phyloP scores from a whole-genome alignment of 2,329 filamentous ascomycete genomes.

The Periconia sp. region DNA sequence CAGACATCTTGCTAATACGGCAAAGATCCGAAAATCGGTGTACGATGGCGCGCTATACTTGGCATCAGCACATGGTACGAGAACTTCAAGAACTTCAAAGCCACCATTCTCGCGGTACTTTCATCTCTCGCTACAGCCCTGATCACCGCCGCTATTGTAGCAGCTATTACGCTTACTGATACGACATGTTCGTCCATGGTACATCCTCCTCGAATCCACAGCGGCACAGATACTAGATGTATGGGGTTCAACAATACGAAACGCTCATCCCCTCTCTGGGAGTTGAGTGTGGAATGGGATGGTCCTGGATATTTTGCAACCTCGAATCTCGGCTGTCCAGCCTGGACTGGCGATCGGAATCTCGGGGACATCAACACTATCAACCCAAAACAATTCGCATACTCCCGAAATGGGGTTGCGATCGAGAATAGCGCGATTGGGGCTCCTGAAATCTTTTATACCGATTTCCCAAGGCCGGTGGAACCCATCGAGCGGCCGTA shows the following conservation, averaged over 20 bases:
- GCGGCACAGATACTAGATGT: slow-evolving; percentile 6
- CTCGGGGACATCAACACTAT: slow-evolving; percentile 5
- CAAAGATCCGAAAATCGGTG: background rate
- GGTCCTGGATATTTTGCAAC: slow-evolving; percentile 5
- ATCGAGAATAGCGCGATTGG: slow-evolving; percentile 3
- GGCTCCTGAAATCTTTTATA: slow-evolving; percentile 9
- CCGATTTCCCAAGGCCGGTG: slow-evolving; percentile 3
- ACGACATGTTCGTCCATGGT: slow-evolving; percentile 2
- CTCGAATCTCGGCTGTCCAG: slow-evolving; percentile 4
- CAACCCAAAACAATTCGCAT: slow-evolving; percentile 4
- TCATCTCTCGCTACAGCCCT: slow-evolving; percentile 5
- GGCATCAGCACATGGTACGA: slow-evolving; percentile 5
- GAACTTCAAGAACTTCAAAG: slow-evolving; percentile 1
- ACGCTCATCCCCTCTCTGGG: slow-evolving; percentile 7
- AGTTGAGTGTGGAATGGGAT: slow-evolving; percentile 5
- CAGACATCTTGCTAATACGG: background rate
- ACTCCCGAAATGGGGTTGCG: slow-evolving; percentile 5
- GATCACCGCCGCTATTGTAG: slow-evolving; percentile 7
- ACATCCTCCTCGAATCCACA: slow-evolving; percentile 6
- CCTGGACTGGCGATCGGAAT: slow-evolving; percentile 2
- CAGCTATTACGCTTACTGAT: slow-evolving; percentile 6
- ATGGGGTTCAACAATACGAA: background rate
- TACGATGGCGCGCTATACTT: slow-evolving; percentile 3
- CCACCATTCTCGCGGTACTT: slow-evolving; percentile 3
- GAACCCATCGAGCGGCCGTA: slow-evolving; percentile 2